These are phyloP conservation scores for Aquilaria yunnanensis DNA, from an alignment of 345 rosid genomes.

Conservation along the genomic window DNA sequence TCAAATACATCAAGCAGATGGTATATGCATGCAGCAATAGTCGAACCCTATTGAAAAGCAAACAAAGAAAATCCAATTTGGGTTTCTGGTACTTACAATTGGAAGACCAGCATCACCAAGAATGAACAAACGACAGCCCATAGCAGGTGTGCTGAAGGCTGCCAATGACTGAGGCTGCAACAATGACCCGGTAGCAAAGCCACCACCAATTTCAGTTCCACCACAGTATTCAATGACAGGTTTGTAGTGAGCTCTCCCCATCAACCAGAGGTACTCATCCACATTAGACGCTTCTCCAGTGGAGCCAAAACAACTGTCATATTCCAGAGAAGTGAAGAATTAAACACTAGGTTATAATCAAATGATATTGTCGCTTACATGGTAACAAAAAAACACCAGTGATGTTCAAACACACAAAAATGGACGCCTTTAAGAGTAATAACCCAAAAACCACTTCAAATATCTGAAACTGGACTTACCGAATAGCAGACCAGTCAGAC, in stretches of 20 bases:
- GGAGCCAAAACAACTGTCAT: conserved; percentile 78
- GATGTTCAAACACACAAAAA: conserved; percentile 2
- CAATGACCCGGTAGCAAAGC: conserved; percentile 75
- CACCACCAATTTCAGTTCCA: conserved; percentile 96
- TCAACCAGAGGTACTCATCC: conserved; percentile 92
- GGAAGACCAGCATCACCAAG: conserved; percentile 66
- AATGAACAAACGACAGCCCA: conserved; percentile 89
- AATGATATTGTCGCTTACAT: neutral
- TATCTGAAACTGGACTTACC: conserved; percentile 37
- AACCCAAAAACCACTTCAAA: neutral
- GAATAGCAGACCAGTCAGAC: conserved; percentile 91
- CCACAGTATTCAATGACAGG: conserved; percentile 97
- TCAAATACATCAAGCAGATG: neutral
- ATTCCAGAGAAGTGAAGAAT: conserved; percentile 19
- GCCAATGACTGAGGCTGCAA: conserved; percentile 85
- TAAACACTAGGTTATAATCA: conserved; percentile 5
- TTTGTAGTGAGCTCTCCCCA: conserved; percentile 87
- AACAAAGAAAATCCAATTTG: neutral
- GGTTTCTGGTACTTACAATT: conserved; percentile 45
- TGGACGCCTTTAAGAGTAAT: neutral
- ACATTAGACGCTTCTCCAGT: conserved; percentile 98
- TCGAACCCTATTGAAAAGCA: neutral
- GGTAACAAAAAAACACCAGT: neutral
- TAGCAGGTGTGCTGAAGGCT: conserved; percentile 88
- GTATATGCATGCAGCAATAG: neutral